Base-by-base conservation (phyloP, 2,329 filamentous ascomycete genomes). In the Apiospora koreana region DNA sequence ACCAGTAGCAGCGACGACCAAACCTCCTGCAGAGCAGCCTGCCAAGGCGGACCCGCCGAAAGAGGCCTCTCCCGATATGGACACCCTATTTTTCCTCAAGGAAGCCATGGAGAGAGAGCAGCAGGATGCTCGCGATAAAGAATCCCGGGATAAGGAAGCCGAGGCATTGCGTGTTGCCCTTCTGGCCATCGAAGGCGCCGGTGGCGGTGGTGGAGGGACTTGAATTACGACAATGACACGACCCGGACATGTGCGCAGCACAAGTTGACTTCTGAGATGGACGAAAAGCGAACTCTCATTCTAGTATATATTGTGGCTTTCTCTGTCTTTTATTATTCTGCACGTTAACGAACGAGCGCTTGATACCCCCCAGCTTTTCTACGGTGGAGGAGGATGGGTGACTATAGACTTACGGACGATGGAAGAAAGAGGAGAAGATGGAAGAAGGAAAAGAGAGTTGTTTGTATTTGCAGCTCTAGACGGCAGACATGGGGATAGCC, bases 41-140 rank as follows among this genome's bases (percentile, higher is more conserved):
- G 5, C 2, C n/a, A 25, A 48, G 43, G 5, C 66, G 6, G 66
- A 45, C 9, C 25, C 66, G 4, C 10, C 66, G 28, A 48, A 48
- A 25, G 46, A 68, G 31, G 28, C 31, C 8, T 45, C 54, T n/a
- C 21, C 31, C 16, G 66, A 68, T 14, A 9, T 46, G 66, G 45
- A 48, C 9, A 50, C 50, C 21, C 38, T 68, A 45, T 38, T 68
- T 28, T 50, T 50, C 35, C 43, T 68, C 21, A 54, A 68, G 31
- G 66, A 68, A 25, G 66, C 66, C 14, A 38, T 68, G 43, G 66
- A 68, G 31, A 35, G 46, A n/a, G 66, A 68, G 12, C 54, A 62
- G 21, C 54, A 62, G 54, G 54, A 62, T 38, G 54, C 54, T n/a
- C 54, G 54, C n/a, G 54, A 62, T 35, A 62, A 62, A 4, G 54